Conservation (phyloP, 768 basidiomycete species). For the Lyophyllum semitale region DNA sequence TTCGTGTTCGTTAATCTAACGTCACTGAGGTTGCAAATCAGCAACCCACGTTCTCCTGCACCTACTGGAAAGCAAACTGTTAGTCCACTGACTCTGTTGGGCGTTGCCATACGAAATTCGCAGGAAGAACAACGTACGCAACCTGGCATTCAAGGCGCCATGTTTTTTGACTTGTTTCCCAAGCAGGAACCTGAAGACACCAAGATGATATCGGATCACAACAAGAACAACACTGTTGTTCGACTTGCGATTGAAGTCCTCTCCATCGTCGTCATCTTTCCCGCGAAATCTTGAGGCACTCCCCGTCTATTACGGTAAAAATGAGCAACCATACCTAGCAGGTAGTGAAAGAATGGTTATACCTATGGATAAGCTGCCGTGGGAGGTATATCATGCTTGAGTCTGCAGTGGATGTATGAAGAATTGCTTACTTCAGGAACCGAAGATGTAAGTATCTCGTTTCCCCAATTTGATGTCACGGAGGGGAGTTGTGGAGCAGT, state of each 20-base stretch:
- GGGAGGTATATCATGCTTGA: too few relatives aligned
- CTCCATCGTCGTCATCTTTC: constrained; percentile 3
- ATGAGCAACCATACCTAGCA: too few relatives aligned
- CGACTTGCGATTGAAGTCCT: constrained; percentile 18
- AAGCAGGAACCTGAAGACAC: constrained; percentile 32
- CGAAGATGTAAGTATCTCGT: too few relatives aligned
- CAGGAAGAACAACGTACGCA: constrained; percentile 20
- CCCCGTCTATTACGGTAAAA: too few relatives aligned
- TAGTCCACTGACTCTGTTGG: constrained; percentile 25
- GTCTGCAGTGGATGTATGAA: too few relatives aligned
- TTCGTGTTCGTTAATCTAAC: neutral
- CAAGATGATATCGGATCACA: constrained; percentile 27
- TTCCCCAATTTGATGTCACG: too few relatives aligned
- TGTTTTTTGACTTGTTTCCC: constrained; percentile 29
- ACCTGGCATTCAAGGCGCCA: constrained; percentile 34
- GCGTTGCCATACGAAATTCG: neutral
- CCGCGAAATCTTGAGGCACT: neutral
- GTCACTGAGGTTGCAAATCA: neutral
- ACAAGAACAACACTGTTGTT: constrained; percentile 23
- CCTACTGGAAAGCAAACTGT: constrained; percentile 25
- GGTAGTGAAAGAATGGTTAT: too few relatives aligned
- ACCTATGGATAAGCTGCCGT: too few relatives aligned
- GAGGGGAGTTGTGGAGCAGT: too few relatives aligned
- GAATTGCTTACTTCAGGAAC: too few relatives aligned
- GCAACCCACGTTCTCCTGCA: constrained; percentile 20